Evolutionary conservation across 2,329 filamentous ascomycete species (phyloP).

Genomic region (Aspergillus ustus): DNA sequence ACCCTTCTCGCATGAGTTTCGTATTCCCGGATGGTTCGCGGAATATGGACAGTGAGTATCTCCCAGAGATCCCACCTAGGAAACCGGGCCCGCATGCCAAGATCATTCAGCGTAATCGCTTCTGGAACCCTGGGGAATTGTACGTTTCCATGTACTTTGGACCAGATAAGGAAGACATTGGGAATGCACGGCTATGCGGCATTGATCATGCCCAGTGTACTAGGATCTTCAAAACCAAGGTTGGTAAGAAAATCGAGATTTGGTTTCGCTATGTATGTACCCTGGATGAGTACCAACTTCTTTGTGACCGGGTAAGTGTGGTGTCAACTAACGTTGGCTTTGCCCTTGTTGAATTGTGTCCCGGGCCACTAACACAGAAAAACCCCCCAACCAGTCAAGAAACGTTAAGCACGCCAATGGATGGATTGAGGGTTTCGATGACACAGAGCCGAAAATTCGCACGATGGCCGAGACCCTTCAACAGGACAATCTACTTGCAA

Average conservation of each 20-base stretch:
- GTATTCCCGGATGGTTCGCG: not conserved
- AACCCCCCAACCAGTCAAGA: slow-evolving; percentile 1
- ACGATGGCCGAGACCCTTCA: slow-evolving; percentile 33
- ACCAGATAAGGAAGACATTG: slow-evolving; percentile 32
- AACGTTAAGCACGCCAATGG: slow-evolving; percentile 31
- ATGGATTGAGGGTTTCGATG: slow-evolving; percentile 41
- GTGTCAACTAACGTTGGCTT: not conserved
- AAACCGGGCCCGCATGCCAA: not conserved
- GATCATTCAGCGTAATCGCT: slow-evolving; percentile 4
- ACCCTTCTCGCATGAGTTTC: not conserved
- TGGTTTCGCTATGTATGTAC: slow-evolving; percentile 41
- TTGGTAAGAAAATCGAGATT: slow-evolving; percentile 26
- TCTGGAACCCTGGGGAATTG: slow-evolving; percentile 34
- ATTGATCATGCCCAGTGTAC: slow-evolving; percentile 20
- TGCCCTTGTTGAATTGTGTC: not conserved
- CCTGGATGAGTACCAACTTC: slow-evolving; percentile 29
- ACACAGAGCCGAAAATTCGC: slow-evolving; percentile 34
- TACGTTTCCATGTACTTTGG: slow-evolving; percentile 38
- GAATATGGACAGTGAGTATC: not conserved
- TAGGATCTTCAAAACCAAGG: slow-evolving; percentile 26
- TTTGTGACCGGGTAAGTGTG: slow-evolving; percentile 35
- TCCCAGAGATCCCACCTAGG: slow-evolving; percentile 18
- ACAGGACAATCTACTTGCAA: slow-evolving; percentile 32
- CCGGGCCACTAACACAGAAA: not conserved
- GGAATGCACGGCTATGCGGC: slow-evolving; percentile 36